Evolutionary conservation across 2,329 filamentous ascomycete genomes (phyloP).

Genomic region (Venturia pyrina): DNA sequence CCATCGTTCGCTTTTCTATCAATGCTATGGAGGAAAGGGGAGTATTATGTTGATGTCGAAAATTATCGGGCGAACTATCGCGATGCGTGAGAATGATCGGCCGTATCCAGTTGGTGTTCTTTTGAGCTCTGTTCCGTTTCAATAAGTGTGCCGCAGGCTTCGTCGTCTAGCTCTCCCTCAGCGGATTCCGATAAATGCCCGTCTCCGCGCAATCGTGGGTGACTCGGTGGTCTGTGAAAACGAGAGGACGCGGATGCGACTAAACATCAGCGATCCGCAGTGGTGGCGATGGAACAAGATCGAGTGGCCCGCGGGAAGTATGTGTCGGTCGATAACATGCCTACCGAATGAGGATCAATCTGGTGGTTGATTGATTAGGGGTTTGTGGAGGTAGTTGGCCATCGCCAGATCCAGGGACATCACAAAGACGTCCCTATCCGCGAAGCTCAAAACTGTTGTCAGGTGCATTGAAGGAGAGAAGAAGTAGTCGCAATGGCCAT

Average conservation of each 20-base stretch:
- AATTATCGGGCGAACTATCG: background rate
- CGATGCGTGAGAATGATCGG: background rate
- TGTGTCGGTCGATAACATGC: constrained; percentile 13
- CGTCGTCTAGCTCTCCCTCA: background rate
- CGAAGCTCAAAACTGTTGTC: background rate
- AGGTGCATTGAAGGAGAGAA: background rate
- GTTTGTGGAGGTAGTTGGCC: constrained; percentile 2
- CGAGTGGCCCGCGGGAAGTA: constrained; percentile 8
- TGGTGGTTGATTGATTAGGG: constrained; percentile 1
- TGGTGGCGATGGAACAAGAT: constrained; percentile 2
- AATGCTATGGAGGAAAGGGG: background rate
- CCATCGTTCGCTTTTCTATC: constrained; percentile 1
- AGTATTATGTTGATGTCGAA: background rate
- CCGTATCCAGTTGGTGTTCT: constrained; percentile 6
- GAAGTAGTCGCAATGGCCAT: background rate
- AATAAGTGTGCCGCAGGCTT: background rate
- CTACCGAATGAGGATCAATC: constrained; percentile 8
- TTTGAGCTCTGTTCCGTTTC: background rate
- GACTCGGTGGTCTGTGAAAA: background rate
- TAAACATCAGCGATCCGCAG: background rate
- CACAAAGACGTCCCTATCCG: background rate
- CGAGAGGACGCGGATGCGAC: constrained; percentile 10
- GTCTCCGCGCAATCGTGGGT: background rate
- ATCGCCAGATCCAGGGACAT: background rate
- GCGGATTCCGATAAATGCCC: background rate